Evolutionary conservation across 78 protist species (phyloP).

Genomic region (Ministeria vibrans): DNA sequence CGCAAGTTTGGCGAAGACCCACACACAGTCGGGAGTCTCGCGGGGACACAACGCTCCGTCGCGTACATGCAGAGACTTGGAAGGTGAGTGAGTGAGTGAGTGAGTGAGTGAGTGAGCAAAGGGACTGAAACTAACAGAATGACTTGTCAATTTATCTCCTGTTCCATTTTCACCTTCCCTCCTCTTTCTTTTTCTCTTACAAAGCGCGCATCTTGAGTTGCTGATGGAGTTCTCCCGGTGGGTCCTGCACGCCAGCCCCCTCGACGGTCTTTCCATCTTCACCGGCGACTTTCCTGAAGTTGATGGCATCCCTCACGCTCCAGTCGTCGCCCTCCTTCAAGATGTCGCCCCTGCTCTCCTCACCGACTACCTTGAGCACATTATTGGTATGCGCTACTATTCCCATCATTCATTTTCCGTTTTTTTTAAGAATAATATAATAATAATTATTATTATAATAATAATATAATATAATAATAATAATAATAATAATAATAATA

Average conservation of each 20-base stretch:
- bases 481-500: neutral
- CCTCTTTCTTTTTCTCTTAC: neutral
- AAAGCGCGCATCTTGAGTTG: neutral
- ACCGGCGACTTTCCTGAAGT: neutral
- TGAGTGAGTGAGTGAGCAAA: too few species aligned
- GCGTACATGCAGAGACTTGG: neutral
- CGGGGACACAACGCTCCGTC: neutral
- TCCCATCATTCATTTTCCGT: neutral
- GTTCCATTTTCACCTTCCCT: too few species aligned
- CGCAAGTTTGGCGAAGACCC: neutral
- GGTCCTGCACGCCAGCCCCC: neutral
- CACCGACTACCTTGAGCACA: neutral
- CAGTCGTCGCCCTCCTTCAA: neutral
- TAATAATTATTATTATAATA: neutral
- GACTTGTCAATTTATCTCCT: too few species aligned
- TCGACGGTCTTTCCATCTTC: neutral
- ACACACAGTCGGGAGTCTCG: neutral
- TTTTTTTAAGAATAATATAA: neutral
- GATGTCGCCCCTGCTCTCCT: neutral
- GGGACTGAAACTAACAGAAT: too few species aligned
- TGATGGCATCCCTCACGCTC: neutral
- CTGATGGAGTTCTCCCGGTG: neutral
- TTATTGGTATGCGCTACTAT: neutral
- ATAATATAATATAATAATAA: neutral
- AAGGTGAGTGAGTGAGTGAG: neutral